phyloP scores from a whole-genome alignment of 164 flowering plant species.

The Nelumbo lutea region DNA sequence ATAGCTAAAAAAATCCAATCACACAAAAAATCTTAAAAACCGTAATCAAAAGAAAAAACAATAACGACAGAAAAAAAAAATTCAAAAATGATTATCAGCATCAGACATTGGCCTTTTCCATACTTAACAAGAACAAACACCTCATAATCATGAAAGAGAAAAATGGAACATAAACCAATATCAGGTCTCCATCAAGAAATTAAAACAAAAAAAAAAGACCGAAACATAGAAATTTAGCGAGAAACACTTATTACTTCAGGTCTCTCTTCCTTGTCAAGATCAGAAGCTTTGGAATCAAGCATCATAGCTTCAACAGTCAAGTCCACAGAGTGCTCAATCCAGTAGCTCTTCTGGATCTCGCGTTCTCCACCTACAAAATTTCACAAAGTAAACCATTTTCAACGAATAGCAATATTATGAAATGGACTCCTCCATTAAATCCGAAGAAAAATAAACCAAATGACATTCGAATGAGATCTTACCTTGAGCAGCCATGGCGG shows the following conservation, averaged over 20 bases:
- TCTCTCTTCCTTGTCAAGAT: constrained; percentile 95
- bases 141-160: too few relatives aligned
- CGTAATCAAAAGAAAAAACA: not conserved
- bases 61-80: not conserved
- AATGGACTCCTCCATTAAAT: not conserved
- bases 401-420: not conserved
- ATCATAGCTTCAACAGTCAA: constrained; percentile 92
- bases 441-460: not conserved
- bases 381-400: too few relatives aligned
- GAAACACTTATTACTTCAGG: constrained; percentile 58
- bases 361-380: constrained; percentile 41
- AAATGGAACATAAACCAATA: too few relatives aligned
- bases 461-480: not conserved
- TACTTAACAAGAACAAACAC: too few relatives aligned
- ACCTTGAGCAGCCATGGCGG: constrained; percentile 33
- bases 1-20: too few relatives aligned
- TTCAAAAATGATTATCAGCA: too few relatives aligned
- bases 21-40: too few relatives aligned
- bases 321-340: constrained; percentile 76
- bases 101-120: too few relatives aligned
- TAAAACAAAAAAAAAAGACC: not conserved
- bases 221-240: constrained; percentile 1
- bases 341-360: constrained; percentile 69
- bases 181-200: too few relatives aligned
- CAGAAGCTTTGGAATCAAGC: constrained; percentile 92